A percentile compares a stretch with the other conserved stretches of the same genome.
These are phyloP conservation scores for Mrakia frigida DNA, from an alignment of 768 basidiomycete species.

Conservation along the genomic window DNA sequence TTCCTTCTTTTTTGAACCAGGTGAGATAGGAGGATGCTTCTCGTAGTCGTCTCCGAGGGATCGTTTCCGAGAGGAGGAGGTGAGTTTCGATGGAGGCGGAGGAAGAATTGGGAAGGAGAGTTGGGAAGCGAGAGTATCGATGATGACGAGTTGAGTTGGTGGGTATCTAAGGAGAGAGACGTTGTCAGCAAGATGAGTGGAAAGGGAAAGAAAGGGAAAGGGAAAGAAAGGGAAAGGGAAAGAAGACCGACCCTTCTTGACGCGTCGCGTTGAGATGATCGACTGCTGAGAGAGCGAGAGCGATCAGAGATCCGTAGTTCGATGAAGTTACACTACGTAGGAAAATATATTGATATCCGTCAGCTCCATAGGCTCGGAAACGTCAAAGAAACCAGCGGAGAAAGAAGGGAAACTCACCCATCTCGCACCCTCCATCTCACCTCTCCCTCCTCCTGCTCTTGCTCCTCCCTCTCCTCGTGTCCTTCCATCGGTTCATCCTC, in stretches of 20 bases:
- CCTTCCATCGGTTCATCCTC: background rate
- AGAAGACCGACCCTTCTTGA: background rate
- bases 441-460: background rate
- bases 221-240: background rate
- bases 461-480: background rate
- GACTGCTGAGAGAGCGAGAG: constrained; percentile 1
- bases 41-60: background rate
- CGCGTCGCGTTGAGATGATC: constrained; percentile 8
- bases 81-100: background rate
- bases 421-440: background rate
- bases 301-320: background rate
- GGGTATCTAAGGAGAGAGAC: background rate
- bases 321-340: background rate
- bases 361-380: background rate
- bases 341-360: background rate
- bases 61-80: background rate
- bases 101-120: constrained; percentile 6
- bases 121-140: background rate
- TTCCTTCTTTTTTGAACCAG: background rate
- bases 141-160: background rate
- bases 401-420: background rate
- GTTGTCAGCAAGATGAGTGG: background rate
- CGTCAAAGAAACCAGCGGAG: too few relatives aligned
- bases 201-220: background rate
- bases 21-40: background rate